Base-by-base conservation (phyloP, 2,329 filamentous ascomycete genomes). In the Trichophyton verrucosum region DNA sequence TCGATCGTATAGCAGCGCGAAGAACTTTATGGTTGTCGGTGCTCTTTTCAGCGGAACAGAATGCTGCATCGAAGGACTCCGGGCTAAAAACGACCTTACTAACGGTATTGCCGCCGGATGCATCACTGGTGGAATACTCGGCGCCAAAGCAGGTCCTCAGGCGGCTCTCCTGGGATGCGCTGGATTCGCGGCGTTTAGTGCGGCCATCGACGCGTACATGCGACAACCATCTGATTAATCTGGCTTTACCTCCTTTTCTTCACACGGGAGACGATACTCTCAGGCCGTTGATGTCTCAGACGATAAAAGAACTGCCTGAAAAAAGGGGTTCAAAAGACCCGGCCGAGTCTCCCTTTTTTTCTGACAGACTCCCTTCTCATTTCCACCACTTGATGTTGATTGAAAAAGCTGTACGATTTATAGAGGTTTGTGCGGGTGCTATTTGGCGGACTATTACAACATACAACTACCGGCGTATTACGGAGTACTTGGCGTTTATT, bases 11-110 rank as follows among this genome's bases (percentile, higher is more conserved):
- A 87, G 85, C 64, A 89, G 86, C 56, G 94, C 91, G 60, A 94
- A 91, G 78, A 97, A 95, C 79, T 99, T 99, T 72, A 92, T 89
- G 64, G 87, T 91, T 67, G 90, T 99, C 57, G 94, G 94, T 68
- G 88, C 89, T 1, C 82, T 97, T 20, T 99, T 95, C 78, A 83
- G 85, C 15, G 92, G 92, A 46, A 95, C 94, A 59, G 94, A 99
- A 77, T 99, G 94, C 78, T 91, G 89, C 65, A 91, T 99, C 70
- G 94, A 99, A 75, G 91, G 91, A 0, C 75, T 81, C 68, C 83
- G 94, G 33, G 94, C 91, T 22, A 96, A 95, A 79, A 96, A 97
- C 75, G 94, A 97, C 73, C 75, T 97, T 33, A 83, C 79, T 65
- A 99, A 99, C 77, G 90, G 90, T 60, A 85, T 94, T 3, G 83